Evolutionary conservation across 2,329 filamentous ascomycete species (phyloP), one percentile per base, ranked within the genome.

Genomic region (Nigrospora osmanthi): DNA sequence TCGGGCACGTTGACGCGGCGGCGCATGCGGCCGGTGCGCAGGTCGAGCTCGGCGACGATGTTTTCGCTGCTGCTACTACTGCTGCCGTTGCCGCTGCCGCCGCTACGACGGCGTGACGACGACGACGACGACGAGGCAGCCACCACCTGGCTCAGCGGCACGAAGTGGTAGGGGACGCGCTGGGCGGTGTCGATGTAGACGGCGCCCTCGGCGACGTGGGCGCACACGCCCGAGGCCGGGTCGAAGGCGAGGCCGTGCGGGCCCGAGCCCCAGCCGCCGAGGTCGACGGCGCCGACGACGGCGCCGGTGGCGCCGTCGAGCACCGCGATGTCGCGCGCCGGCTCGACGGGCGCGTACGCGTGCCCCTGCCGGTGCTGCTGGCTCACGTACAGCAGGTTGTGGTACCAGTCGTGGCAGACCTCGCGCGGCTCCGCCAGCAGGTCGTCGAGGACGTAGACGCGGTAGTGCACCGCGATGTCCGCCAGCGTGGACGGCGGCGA

Each of bases 351-450:
- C 6, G 56, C 54, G 40, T 50, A 54, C 11, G 46, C 51, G 31
- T 56, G 49, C 31, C 56, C 56, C 16, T 58, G 54, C 2, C 54
- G 47, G 40, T 55, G 52, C 5, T 54, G 49, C 35, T 56, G 54
- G 23, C 52, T 51, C 30, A 57, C 53, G 44, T 57, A 58, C 2
- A 58, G 40, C 17, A 55, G 38, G 32, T 53, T 52, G 6, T 54
- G 49, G 23, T 45, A 47, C 51, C 54, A 56, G 38, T 58, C 54
- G 38, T 57, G 52, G 31, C 52, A 48, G 28, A 58, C 50, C 45
- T 58, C 54, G 34, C 57, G 54, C 7, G 56, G 56, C 46, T 58
- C 56, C 16, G 54, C 54, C 6, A 58, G 52, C 6, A 57, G 49
- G 43, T 58, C 56, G 19, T 57, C 54, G 14, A 58, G 54, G 15